These are phyloP conservation scores for Ogataea naganishii DNA, from an alignment of 805 yeast species.

Conservation along the genomic window DNA sequence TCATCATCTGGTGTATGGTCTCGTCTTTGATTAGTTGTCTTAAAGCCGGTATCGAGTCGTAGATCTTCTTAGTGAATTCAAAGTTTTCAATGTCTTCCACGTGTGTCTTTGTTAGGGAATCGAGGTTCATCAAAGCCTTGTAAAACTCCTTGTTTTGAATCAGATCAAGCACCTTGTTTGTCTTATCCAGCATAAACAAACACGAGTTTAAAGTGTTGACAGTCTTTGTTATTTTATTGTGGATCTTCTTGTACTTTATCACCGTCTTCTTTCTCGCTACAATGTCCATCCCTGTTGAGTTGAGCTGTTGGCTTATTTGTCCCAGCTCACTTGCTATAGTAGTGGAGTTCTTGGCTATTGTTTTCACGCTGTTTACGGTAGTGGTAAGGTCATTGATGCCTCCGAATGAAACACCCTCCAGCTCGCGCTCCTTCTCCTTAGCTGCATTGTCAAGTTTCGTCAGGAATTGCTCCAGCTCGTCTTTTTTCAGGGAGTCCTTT, in stretches of 20 bases:
- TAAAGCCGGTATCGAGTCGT: slow-evolving; percentile 68
- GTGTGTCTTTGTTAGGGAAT: slow-evolving; percentile 62
- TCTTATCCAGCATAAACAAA: slow-evolving; percentile 73
- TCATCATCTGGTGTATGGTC: slow-evolving; percentile 54
- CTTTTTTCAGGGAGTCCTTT: slow-evolving; percentile 47
- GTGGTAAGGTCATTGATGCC: slow-evolving; percentile 46
- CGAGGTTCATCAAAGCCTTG: slow-evolving; percentile 77
- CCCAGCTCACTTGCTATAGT: slow-evolving; percentile 46
- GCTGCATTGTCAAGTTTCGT: slow-evolving; percentile 47
- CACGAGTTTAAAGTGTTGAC: slow-evolving; percentile 61
- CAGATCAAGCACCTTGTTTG: slow-evolving; percentile 78
- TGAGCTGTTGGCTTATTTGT: slow-evolving; percentile 48
- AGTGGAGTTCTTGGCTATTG: slow-evolving; percentile 49
- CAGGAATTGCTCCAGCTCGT: slow-evolving; percentile 48
- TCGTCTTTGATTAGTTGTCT: slow-evolving; percentile 67
- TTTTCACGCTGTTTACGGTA: slow-evolving; percentile 56
- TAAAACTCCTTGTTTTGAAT: slow-evolving; percentile 69
- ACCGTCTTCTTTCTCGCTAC: slow-evolving; percentile 52
- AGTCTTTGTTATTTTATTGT: slow-evolving; percentile 64
- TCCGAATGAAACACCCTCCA: slow-evolving; percentile 52
- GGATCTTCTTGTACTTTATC: slow-evolving; percentile 53
- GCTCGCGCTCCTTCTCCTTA: slow-evolving; percentile 51
- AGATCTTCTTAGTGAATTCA: slow-evolving; percentile 66
- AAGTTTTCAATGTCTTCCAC: slow-evolving; percentile 56
- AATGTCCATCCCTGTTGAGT: slow-evolving; percentile 58